Evolutionary conservation across 768 basidiomycete species (phyloP).

Genomic region (Coprinopsis sp.): DNA sequence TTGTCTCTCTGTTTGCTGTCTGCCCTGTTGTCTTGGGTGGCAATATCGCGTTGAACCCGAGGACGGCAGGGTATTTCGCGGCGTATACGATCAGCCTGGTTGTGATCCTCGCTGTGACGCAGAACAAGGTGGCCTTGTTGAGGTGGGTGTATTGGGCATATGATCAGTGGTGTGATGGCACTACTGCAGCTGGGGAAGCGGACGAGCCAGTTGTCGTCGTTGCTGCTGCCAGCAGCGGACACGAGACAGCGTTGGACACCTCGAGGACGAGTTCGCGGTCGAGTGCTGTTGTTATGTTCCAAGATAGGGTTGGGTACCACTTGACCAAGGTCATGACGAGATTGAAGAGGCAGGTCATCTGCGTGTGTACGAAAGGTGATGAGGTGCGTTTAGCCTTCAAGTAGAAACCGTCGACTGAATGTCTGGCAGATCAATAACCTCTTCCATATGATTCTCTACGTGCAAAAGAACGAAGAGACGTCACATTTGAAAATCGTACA

Average conservation of each 20-base stretch:
- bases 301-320: conserved; percentile 8
- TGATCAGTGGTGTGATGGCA: conserved; percentile 45
- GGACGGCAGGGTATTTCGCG: conserved; percentile 58
- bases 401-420: not conserved
- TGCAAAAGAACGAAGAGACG: conserved; percentile 65
- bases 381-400: conserved; percentile 40
- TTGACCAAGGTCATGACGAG: conserved; percentile 42
- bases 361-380: conserved; percentile 58
- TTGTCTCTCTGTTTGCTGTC: conserved; percentile 39
- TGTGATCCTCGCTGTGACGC: conserved; percentile 41
- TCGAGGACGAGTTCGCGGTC: no score
- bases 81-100: conserved; percentile 55
- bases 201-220: no score
- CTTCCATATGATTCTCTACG: conserved; percentile 63
- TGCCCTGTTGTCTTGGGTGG: conserved; percentile 44
- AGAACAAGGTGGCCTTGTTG: conserved; percentile 51
- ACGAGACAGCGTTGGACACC: no score
- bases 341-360: conserved; percentile 50
- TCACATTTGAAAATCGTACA: conserved; percentile 65
- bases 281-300: conserved; percentile 39
- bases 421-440: conserved; percentile 54
- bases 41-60: conserved; percentile 54
- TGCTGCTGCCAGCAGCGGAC: no score
- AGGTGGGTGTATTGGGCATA: conserved; percentile 58
- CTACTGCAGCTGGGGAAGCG: conserved; percentile 43